phyloP scores from a whole-genome alignment of 495 filamentous ascomycete species.

The Melanomma pulvis-pyrius region DNA sequence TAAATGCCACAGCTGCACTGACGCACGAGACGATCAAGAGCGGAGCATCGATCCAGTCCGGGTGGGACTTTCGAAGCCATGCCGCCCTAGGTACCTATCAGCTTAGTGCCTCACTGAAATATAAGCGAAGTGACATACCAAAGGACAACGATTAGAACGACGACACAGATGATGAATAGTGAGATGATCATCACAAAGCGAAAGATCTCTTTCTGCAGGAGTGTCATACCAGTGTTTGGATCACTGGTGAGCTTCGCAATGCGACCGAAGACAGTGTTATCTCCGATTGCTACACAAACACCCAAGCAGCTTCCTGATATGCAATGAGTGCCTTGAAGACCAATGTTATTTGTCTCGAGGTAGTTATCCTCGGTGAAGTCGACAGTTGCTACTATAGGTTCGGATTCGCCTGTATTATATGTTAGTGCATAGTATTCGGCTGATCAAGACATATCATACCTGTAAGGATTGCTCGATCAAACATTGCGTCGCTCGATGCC shows the following conservation, averaged over 20 bases:
- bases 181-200: constrained; percentile 69
- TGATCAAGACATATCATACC: constrained; percentile 46
- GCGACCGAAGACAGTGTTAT: constrained; percentile 65
- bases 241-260: constrained; percentile 69
- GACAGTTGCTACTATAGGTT: constrained; percentile 61
- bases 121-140: constrained; percentile 51
- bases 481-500: constrained; percentile 65
- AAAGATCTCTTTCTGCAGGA: constrained; percentile 69
- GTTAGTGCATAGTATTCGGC: background rate
- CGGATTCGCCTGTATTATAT: constrained; percentile 56
- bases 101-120: background rate
- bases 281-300: constrained; percentile 64
- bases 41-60: constrained; percentile 67
- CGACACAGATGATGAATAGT: constrained; percentile 55
- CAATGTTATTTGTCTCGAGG: constrained; percentile 72
- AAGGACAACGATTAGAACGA: constrained; percentile 60
- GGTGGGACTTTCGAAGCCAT: constrained; percentile 63
- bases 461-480: constrained; percentile 72
- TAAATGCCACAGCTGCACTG: constrained; percentile 66
- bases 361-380: constrained; percentile 70
- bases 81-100: constrained; percentile 54
- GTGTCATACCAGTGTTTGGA: constrained; percentile 61
- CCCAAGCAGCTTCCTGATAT: constrained; percentile 67
- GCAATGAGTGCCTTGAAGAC: constrained; percentile 71
- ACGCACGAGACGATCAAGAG: constrained; percentile 69